phyloP scores from a whole-genome alignment of 2,329 filamentous ascomycete genomes.

The Cordyceps fumosorosea region DNA sequence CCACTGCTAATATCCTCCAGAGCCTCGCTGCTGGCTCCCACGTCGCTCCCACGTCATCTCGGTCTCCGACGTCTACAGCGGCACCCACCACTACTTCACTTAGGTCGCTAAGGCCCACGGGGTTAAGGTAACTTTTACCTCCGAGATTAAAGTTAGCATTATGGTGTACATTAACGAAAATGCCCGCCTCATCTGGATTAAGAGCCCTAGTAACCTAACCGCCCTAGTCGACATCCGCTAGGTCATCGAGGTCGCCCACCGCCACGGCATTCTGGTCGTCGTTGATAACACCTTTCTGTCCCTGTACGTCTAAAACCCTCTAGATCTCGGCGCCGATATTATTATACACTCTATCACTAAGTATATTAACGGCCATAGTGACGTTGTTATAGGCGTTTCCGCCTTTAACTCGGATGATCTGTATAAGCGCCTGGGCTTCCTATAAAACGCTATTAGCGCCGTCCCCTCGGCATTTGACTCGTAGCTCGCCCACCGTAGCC shows the following conservation, averaged over 20 bases:
- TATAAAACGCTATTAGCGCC: slow-evolving; percentile 96
- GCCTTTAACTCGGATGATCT: slow-evolving; percentile 87
- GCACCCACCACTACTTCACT: slow-evolving; percentile 97
- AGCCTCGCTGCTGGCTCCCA: slow-evolving; percentile 79
- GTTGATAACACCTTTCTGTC: slow-evolving; percentile 98
- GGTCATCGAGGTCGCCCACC: slow-evolving; percentile 75
- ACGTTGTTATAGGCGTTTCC: slow-evolving; percentile 95
- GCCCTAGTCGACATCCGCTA: slow-evolving; percentile 84
- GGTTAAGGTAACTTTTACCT: slow-evolving; percentile 89
- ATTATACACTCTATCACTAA: slow-evolving; percentile 97
- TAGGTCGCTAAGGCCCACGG: slow-evolving; percentile 93
- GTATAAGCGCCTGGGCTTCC: slow-evolving; percentile 71
- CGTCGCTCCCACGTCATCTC: slow-evolving; percentile 96
- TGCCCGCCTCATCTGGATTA: slow-evolving; percentile 94
- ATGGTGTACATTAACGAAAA: slow-evolving; percentile 74
- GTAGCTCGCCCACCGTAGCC: slow-evolving; percentile 94
- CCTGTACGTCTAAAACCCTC: slow-evolving; percentile 93
- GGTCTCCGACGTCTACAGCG: slow-evolving; percentile 95
- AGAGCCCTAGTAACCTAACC: slow-evolving; percentile 91
- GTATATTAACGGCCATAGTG: slow-evolving; percentile 96
- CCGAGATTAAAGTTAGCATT: slow-evolving; percentile 84
- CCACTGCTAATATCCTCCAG: slow-evolving; percentile 89
- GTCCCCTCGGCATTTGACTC: slow-evolving; percentile 93
- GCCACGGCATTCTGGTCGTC: slow-evolving; percentile 87
- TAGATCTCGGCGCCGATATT: slow-evolving; percentile 91